Conservation (phyloP, 176 grass and related monocot species). For the Carex myosuroides region DNA sequence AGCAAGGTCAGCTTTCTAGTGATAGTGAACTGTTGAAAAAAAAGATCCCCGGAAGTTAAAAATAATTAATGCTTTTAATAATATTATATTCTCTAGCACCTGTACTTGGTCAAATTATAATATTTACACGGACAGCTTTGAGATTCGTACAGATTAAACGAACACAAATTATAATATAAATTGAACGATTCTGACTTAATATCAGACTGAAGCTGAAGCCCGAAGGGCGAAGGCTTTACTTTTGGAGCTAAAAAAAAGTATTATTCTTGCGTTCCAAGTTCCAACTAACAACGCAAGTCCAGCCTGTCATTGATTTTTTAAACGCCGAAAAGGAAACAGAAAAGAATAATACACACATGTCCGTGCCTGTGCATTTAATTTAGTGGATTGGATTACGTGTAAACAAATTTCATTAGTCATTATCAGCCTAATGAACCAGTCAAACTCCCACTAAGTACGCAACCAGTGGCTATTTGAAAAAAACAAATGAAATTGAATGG, state of each 20-base stretch:
- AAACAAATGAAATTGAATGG: background rate
- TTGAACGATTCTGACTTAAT: too few relatives aligned
- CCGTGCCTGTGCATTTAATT: background rate
- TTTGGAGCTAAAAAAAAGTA: background rate
- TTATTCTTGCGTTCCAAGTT: background rate
- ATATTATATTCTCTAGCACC: background rate
- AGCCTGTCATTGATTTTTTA: background rate
- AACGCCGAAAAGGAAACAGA: constrained; percentile 1
- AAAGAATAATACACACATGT: background rate
- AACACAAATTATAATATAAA: too few relatives aligned
- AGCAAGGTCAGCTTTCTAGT: background rate
- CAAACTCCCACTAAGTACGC: constrained; percentile 20
- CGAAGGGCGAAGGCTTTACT: background rate
- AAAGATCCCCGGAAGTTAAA: too few relatives aligned
- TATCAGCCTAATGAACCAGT: background rate
- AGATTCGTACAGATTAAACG: too few relatives aligned
- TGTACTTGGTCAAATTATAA: background rate
- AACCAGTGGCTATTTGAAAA: background rate
- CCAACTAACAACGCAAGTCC: background rate
- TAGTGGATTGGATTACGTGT: background rate
- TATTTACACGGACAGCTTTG: too few relatives aligned
- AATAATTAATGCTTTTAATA: too few relatives aligned
- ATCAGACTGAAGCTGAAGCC: too few relatives aligned
- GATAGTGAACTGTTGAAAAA: background rate
- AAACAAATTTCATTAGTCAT: constrained; percentile 6